These are phyloP conservation scores for Salvia hispanica DNA, from an alignment of 257 asterid genomes.

Conservation along the genomic window DNA sequence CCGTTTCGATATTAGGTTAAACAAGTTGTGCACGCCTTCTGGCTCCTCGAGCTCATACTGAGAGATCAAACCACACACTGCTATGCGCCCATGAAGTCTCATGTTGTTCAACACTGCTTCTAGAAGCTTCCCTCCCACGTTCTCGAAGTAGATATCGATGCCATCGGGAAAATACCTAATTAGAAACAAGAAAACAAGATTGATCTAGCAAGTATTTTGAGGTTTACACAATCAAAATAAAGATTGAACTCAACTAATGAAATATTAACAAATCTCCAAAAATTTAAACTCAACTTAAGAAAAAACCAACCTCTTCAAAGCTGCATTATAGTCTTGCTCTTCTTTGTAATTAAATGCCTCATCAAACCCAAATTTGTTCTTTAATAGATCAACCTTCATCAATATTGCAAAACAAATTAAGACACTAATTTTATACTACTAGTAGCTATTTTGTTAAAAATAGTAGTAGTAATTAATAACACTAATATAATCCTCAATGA, in stretches of 20 bases:
- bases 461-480: neutral
- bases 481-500: neutral
- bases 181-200: neutral
- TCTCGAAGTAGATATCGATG: conserved; percentile 56
- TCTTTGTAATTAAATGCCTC: conserved; percentile 57
- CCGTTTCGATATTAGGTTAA: conserved; percentile 26
- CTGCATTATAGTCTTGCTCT: conserved; percentile 44
- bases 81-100: conserved; percentile 46
- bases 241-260: too few relatives aligned
- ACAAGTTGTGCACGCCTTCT: conserved; percentile 45
- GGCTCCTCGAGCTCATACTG: conserved; percentile 49
- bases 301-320: conserved; percentile 46
- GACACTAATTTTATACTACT: neutral
- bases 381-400: conserved; percentile 55
- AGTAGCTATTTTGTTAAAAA: too few relatives aligned
- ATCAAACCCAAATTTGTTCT: conserved; percentile 53
- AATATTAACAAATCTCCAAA: too few relatives aligned
- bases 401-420: neutral
- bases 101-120: conserved; percentile 58
- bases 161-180: conserved; percentile 53
- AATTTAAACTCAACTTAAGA: too few relatives aligned
- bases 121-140: conserved; percentile 59
- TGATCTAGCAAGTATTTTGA: too few relatives aligned
- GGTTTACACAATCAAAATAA: too few relatives aligned
- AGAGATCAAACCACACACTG: conserved; percentile 60